Evolutionary conservation across 2,329 filamentous ascomycete species (phyloP).

Genomic region (Sporothrix curviconia): DNA sequence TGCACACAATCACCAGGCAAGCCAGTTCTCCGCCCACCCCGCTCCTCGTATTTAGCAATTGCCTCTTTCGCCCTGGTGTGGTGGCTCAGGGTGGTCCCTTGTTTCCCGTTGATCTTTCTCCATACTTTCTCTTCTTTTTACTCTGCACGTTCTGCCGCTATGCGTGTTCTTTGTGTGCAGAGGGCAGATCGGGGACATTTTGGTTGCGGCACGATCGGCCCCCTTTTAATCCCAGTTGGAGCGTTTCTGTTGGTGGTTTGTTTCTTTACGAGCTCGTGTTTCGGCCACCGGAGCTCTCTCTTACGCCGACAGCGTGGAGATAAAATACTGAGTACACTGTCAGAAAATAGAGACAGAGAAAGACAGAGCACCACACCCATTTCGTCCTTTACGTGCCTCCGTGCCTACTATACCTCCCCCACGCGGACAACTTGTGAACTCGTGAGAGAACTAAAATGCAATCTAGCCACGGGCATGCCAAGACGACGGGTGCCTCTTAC

Average conservation of each 20-base stretch:
- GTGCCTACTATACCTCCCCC: not conserved
- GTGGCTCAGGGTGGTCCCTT: slow-evolving; percentile 10
- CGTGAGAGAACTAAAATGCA: not conserved
- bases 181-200: too few relatives aligned
- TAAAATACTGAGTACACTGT: too few relatives aligned
- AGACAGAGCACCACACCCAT: slow-evolving; percentile 3
- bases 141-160: too few relatives aligned
- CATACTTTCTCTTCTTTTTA: not conserved
- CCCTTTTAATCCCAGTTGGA: too few relatives aligned
- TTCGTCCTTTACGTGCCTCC: not conserved
- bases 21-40: slow-evolving; percentile 1
- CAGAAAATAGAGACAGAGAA: too few relatives aligned
- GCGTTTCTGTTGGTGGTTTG: too few relatives aligned
- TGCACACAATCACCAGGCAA: not conserved
- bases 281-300: too few relatives aligned
- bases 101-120: not conserved
- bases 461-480: slow-evolving; percentile 11
- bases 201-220: too few relatives aligned
- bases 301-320: too few relatives aligned
- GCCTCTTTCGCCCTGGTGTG: slow-evolving; percentile 13
- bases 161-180: too few relatives aligned
- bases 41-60: slow-evolving; percentile 16
- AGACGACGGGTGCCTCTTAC: not conserved
- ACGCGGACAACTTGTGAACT: not conserved
- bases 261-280: too few relatives aligned